Conservation (phyloP, 2,329 filamentous ascomycete genomes). For the Talaromyces amestolkiae region DNA sequence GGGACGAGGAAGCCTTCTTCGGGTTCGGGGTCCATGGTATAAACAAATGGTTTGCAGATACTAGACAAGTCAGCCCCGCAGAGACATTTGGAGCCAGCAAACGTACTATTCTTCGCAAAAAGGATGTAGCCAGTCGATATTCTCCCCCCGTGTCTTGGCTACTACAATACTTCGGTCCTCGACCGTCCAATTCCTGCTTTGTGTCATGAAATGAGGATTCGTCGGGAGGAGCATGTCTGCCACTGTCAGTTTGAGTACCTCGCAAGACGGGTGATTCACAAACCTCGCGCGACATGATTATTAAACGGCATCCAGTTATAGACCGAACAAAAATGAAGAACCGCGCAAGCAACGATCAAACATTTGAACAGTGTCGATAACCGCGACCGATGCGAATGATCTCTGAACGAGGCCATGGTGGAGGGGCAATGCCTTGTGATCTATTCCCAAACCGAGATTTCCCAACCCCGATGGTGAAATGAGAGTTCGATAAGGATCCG, state of each 20-base stretch:
- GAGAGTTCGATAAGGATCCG: background rate
- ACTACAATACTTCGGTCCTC: conserved; percentile 17
- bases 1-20: conserved; percentile 27
- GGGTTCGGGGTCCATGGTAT: conserved; percentile 29
- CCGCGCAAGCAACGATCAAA: conserved; percentile 8
- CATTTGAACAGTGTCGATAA: conserved; percentile 18
- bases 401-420: conserved; percentile 17
- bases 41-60: conserved; percentile 27
- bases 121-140: conserved; percentile 16
- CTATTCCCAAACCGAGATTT: background rate
- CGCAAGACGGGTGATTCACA: background rate
- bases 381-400: conserved; percentile 11
- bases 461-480: background rate
- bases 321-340: conserved; percentile 16
- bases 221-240: conserved; percentile 6
- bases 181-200: conserved; percentile 12
- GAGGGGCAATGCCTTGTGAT: background rate
- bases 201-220: conserved; percentile 3
- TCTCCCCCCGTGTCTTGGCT: conserved; percentile 15
- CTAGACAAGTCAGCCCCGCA: background rate
- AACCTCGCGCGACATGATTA: conserved; percentile 7
- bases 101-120: conserved; percentile 19
- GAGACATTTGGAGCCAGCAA: background rate
- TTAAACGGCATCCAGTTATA: conserved; percentile 17
- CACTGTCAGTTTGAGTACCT: background rate